Evolutionary conservation across 208 protist species (phyloP).

Genomic region (Trypanosoma brucei): DNA sequence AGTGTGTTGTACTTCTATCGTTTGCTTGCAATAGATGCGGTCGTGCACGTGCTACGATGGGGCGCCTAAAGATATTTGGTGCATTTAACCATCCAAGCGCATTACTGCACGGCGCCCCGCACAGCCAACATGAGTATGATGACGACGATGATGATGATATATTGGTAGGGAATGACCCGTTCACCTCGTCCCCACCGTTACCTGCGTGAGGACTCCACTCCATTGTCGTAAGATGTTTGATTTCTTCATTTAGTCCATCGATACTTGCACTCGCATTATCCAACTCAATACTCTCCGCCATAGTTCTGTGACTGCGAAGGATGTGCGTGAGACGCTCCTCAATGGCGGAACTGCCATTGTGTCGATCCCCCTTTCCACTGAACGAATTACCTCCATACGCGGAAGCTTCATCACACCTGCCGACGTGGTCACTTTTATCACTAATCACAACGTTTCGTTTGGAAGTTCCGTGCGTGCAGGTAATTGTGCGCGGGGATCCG

Average conservation of each 20-base stretch:
- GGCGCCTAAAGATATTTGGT: slow-evolving; percentile 1
- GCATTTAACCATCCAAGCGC: slow-evolving; percentile 24
- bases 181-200: not conserved
- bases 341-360: not conserved
- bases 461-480: too few species aligned
- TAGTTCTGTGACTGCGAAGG: not conserved
- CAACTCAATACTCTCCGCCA: not conserved
- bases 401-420: not conserved
- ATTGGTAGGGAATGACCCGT: not conserved
- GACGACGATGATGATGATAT: not conserved
- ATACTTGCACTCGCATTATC: not conserved
- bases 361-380: not conserved
- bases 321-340: not conserved
- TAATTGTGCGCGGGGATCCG: too few species aligned
- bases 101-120: slow-evolving; percentile 24
- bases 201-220: not conserved
- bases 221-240: not conserved
- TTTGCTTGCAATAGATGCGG: not conserved
- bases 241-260: not conserved
- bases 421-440: not conserved
- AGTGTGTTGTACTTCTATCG: not conserved
- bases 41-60: too few species aligned
- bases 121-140: slow-evolving; percentile 39
- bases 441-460: not conserved
- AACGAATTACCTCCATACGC: not conserved